Evolutionary conservation across 2,329 filamentous ascomycete genomes (phyloP).

Genomic region (Plectosphaerella sp.): DNA sequence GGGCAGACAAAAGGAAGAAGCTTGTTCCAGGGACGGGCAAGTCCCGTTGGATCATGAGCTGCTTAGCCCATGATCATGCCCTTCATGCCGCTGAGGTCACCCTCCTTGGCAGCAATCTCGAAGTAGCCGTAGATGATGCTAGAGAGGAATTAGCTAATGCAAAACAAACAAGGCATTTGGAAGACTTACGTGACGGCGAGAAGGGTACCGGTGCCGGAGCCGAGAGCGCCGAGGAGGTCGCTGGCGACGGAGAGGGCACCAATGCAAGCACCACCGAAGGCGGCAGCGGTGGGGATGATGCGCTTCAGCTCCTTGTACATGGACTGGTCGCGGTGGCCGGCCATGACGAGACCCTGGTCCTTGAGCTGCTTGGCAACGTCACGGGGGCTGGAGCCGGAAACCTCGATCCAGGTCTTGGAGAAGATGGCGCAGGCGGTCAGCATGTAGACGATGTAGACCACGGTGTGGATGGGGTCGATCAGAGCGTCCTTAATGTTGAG

Average conservation of each 20-base stretch:
- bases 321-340: slow-evolving; percentile 97
- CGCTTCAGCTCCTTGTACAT: slow-evolving; percentile 99
- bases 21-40: slow-evolving; percentile 1
- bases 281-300: slow-evolving; percentile 95
- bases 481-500: slow-evolving; percentile 97
- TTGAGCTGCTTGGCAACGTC: slow-evolving; percentile 99
- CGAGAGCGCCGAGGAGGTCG: slow-evolving; percentile 92
- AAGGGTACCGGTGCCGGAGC: slow-evolving; percentile 95
- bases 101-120: slow-evolving; percentile 98
- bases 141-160: slow-evolving; percentile 24
- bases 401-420: slow-evolving; percentile 99
- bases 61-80: slow-evolving; percentile 67
- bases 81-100: slow-evolving; percentile 81
- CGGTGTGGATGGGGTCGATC: slow-evolving; percentile 93
- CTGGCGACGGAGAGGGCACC: slow-evolving; percentile 93
- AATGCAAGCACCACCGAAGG: slow-evolving; percentile 98
- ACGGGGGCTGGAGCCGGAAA: slow-evolving; percentile 93
- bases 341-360: slow-evolving; percentile 99
- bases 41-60: background rate
- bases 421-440: slow-evolving; percentile 95
- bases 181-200: slow-evolving; percentile 91
- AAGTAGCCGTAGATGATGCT: slow-evolving; percentile 99
- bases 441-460: slow-evolving; percentile 96
- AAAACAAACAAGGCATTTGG: background rate
- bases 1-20: slow-evolving; percentile 2